phyloP scores from a whole-genome alignment of 768 basidiomycete species.

The Termitomyces sp. region DNA sequence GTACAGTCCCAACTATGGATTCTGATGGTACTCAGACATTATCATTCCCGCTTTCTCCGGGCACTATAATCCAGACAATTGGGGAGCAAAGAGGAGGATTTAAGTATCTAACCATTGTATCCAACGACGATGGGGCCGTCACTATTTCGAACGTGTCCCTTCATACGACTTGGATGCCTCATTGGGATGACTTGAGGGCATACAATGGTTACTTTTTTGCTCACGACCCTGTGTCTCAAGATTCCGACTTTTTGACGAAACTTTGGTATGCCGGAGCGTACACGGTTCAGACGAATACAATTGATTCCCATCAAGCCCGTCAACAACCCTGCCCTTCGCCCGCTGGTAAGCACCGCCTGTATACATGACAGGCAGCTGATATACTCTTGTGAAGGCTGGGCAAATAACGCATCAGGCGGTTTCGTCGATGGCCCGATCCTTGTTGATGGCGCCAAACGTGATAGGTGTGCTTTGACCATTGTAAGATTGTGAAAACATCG shows the following conservation, averaged over 20 bases:
- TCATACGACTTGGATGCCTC: constrained; percentile 43
- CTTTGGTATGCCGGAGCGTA: constrained; percentile 54
- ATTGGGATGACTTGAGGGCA: constrained; percentile 38
- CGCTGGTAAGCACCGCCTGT: constrained; percentile 8
- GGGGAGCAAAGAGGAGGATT: constrained; percentile 42
- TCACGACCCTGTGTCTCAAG: constrained; percentile 33
- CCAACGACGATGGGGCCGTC: constrained; percentile 29
- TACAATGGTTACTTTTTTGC: constrained; percentile 47
- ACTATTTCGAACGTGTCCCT: constrained; percentile 38
- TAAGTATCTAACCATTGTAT: constrained; percentile 40
- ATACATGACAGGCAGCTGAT: not conserved
- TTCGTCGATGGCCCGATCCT: constrained; percentile 45
- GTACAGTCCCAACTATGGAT: constrained; percentile 17
- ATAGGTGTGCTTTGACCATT: constrained; percentile 27
- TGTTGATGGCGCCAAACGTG: constrained; percentile 50
- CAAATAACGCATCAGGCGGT: constrained; percentile 43
- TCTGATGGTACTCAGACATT: constrained; percentile 31
- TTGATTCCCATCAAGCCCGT: constrained; percentile 30
- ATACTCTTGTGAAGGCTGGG: constrained; percentile 31
- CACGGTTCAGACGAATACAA: constrained; percentile 47
- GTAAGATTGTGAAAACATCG: not conserved
- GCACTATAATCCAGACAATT: constrained; percentile 28
- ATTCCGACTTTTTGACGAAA: constrained; percentile 42
- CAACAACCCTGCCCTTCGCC: constrained; percentile 25
- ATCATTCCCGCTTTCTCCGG: constrained; percentile 21